Evolutionary conservation across 2,329 filamentous ascomycete genomes (phyloP).

Genomic region (Emmonsia crescens): DNA sequence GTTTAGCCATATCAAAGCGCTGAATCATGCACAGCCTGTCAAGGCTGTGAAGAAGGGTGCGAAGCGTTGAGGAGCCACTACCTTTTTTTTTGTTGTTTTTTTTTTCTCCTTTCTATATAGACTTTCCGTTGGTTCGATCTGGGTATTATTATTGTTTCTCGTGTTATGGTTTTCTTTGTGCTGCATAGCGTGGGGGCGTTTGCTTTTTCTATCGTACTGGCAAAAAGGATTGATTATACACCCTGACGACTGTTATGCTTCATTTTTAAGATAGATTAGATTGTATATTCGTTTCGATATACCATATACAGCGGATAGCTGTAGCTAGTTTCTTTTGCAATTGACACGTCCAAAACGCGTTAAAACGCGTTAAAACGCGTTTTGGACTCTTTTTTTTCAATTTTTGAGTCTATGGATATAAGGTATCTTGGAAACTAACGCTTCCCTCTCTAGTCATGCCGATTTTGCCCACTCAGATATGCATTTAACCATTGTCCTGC

Average conservation of each 20-base stretch:
- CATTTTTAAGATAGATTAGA: neutral
- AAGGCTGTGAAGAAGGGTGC: slow-evolving; percentile 8
- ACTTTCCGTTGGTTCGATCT: neutral
- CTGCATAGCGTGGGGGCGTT: slow-evolving; percentile 1
- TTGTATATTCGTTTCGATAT: no score
- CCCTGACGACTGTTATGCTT: neutral
- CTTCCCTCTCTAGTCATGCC: neutral
- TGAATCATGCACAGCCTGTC: slow-evolving; percentile 50
- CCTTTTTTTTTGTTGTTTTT: neutral
- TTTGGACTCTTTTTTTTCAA: neutral
- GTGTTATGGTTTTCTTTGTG: neutral
- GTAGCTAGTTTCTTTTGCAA: neutral
- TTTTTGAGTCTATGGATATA: neutral
- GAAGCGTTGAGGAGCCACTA: neutral
- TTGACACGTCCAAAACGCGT: neutral
- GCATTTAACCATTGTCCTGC: neutral
- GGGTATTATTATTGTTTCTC: no score
- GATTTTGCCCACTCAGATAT: neutral
- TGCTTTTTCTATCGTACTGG: neutral
- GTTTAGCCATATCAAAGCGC: slow-evolving; percentile 60
- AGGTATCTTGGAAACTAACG: neutral
- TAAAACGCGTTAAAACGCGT: neutral
- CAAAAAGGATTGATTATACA: neutral
- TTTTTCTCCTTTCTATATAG: neutral
- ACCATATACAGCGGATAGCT: neutral